Conservation (phyloP, 257 asterid genomes). For the Eucommia ulmoides region DNA sequence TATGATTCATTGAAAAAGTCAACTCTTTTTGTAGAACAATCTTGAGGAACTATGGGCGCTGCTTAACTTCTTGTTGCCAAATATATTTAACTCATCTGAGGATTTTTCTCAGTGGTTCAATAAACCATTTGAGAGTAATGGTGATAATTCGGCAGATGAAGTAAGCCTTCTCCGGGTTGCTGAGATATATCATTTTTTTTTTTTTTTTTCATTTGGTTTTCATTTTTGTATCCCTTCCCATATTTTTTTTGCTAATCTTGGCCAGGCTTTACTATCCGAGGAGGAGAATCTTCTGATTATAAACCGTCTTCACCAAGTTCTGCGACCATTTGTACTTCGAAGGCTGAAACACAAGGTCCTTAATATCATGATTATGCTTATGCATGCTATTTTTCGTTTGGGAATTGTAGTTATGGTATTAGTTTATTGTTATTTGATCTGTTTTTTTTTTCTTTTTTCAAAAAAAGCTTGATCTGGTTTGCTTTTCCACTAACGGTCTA, state of each 20-base stretch:
- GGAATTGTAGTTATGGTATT: no score
- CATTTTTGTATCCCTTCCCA: slow-evolving; percentile 3
- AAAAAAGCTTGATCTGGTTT: no score
- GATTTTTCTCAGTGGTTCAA: slow-evolving; percentile 99
- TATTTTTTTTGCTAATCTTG: slow-evolving; percentile 9
- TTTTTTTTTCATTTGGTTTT: not conserved
- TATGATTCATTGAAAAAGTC: slow-evolving; percentile 9
- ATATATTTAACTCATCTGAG: slow-evolving; percentile 92
- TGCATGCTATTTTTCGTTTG: not conserved
- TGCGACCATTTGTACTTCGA: slow-evolving; percentile 97
- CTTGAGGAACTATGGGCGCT: slow-evolving; percentile 99
- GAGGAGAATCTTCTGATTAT: slow-evolving; percentile 98
- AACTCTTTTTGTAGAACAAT: slow-evolving; percentile 51
- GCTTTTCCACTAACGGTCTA: no score
- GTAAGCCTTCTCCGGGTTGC: no score
- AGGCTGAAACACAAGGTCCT: slow-evolving; percentile 95
- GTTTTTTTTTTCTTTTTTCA: no score
- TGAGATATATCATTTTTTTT: not conserved
- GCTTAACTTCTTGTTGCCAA: slow-evolving; percentile 94
- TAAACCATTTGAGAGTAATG: slow-evolving; percentile 93
- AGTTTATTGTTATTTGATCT: no score
- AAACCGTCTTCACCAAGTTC: slow-evolving; percentile 98
- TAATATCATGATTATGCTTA: not conserved
- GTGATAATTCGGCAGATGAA: slow-evolving; percentile 82
- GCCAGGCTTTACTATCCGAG: slow-evolving; percentile 90